Conservation (phyloP, 208 protist genomes). For the Blechomonas ayalai region DNA sequence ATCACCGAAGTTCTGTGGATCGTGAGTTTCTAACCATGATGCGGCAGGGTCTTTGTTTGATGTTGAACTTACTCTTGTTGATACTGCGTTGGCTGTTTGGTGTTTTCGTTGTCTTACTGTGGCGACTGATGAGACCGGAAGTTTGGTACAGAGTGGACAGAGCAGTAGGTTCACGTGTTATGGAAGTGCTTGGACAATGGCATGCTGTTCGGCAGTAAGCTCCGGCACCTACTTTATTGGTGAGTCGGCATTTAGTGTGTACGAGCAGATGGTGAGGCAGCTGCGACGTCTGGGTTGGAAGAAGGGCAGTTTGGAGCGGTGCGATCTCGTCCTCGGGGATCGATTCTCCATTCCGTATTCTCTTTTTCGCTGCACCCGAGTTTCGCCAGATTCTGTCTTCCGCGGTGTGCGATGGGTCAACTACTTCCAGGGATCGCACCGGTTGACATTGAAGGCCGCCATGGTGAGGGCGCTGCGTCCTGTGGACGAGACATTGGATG, state of each 20-base stretch:
- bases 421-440: conserved; percentile 81
- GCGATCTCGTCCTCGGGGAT: conserved; percentile 73
- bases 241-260: conserved; percentile 70
- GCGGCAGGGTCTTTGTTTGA: too few relatives aligned
- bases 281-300: conserved; percentile 50
- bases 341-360: conserved; percentile 76
- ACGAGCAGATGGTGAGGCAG: conserved; percentile 72
- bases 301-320: conserved; percentile 18
- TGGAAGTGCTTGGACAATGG: too few relatives aligned
- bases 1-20: too few relatives aligned
- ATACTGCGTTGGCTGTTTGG: too few relatives aligned
- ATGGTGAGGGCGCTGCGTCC: conserved; percentile 53
- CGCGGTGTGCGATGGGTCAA: conserved; percentile 74
- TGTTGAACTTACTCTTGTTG: too few relatives aligned
- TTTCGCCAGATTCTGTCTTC: conserved; percentile 44
- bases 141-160: too few relatives aligned
- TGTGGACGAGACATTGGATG: conserved; percentile 23
- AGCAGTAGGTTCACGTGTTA: too few relatives aligned
- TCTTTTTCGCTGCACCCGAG: conserved; percentile 45
- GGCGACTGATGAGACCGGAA: too few relatives aligned
- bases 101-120: too few relatives aligned
- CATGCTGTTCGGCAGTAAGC: too few relatives aligned
- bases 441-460: conserved; percentile 75
- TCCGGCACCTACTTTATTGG: conserved; percentile 37
- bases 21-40: too few relatives aligned